Evolutionary conservation across 164 flowering plant species (phyloP).

Genomic region (Magnolia officinalis): DNA sequence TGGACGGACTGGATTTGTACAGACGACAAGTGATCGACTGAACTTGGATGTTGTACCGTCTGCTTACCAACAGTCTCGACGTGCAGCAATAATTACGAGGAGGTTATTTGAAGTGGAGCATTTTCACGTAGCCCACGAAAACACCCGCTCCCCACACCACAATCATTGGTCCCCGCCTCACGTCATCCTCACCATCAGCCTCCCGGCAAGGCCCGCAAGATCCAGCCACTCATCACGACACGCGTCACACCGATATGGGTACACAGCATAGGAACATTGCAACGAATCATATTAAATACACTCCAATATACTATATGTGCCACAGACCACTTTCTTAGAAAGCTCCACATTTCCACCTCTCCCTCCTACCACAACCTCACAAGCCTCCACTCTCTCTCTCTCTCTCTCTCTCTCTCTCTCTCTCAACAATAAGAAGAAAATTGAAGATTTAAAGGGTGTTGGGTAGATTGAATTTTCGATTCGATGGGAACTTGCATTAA

Average conservation of each 20-base stretch:
- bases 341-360: conserved; percentile 5
- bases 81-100: neutral
- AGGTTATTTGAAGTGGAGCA: neutral
- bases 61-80: neutral
- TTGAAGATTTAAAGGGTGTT: neutral
- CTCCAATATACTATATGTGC: neutral
- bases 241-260: neutral
- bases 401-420: conserved; percentile 3
- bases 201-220: neutral
- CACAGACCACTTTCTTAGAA: neutral
- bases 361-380: no score
- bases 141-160: conserved; percentile 3
- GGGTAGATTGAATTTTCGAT: neutral
- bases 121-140: neutral
- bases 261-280: neutral
- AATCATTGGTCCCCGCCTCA: neutral
- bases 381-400: neutral
- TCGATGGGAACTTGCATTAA: neutral
- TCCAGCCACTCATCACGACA: neutral
- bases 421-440: neutral
- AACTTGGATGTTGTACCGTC: neutral
- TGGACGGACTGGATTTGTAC: neutral
- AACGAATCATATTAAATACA: neutral
- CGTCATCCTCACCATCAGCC: neutral
- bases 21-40: neutral